These are phyloP conservation scores for Mimosa bimucronata DNA, from an alignment of 306 rosid species.

Conservation along the genomic window DNA sequence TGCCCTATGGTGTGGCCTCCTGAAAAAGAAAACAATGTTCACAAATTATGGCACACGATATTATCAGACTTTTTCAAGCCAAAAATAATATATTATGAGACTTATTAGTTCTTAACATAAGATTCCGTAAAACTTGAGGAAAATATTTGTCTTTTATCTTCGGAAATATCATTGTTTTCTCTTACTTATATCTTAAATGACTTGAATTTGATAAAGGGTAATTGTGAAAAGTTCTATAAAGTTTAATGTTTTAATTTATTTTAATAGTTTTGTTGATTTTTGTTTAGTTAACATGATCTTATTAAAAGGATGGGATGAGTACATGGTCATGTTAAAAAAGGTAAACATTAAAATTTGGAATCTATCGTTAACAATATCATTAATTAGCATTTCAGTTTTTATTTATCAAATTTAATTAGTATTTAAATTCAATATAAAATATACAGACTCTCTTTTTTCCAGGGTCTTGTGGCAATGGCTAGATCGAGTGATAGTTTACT, in stretches of 20 bases:
- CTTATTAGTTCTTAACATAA: neutral
- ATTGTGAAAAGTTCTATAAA: neutral
- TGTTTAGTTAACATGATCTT: neutral
- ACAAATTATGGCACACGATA: too few species aligned
- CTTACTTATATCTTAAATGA: neutral
- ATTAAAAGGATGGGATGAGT: neutral
- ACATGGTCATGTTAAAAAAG: neutral
- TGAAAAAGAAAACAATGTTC: neutral
- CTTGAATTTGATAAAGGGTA: neutral
- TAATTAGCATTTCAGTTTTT: too few species aligned
- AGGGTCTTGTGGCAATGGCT: neutral
- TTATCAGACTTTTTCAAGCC: too few species aligned
- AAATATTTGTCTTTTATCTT: neutral
- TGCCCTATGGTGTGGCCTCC: conserved; percentile 90
- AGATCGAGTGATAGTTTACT: neutral
- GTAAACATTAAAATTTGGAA: too few species aligned
- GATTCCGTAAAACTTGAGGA: too few species aligned
- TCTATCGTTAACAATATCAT: neutral
- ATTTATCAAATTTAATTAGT: too few species aligned
- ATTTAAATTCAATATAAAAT: neutral
- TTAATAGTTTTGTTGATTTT: neutral
- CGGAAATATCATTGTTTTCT: neutral
- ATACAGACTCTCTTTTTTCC: neutral
- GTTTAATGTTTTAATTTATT: neutral
- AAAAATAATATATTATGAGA: too few species aligned